phyloP scores from a whole-genome alignment of 139 green algal species.

The Auxenochlorella pyrenoidosa region DNA sequence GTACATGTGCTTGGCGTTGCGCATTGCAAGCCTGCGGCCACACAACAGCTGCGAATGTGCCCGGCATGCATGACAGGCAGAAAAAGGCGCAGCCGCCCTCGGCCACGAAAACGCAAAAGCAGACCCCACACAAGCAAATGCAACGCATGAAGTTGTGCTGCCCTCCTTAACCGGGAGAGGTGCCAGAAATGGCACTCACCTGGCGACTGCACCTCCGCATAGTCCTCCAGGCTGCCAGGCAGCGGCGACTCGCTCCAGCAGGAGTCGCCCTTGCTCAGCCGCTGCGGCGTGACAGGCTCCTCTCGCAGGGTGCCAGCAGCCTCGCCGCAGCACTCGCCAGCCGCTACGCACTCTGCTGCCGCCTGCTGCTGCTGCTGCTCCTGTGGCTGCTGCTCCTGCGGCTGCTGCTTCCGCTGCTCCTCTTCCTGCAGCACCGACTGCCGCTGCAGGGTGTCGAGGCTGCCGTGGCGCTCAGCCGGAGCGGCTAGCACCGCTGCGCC shows the following conservation, averaged over 20 bases:
- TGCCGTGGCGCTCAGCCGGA: background rate
- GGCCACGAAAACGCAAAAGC: background rate
- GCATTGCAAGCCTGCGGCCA: too few relatives aligned
- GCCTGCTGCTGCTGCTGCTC: background rate
- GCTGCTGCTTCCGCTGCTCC: background rate
- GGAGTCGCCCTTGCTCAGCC: background rate
- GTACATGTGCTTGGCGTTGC: too few relatives aligned
- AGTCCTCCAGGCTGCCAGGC: background rate
- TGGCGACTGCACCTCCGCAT: conserved; percentile 30
- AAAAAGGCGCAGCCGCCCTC: background rate
- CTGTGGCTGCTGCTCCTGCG: background rate
- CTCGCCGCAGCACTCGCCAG: background rate
- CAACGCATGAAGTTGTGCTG: too few relatives aligned
- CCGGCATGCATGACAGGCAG: background rate
- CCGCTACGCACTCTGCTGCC: background rate
- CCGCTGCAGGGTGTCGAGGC: background rate
- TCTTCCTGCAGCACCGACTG: background rate
- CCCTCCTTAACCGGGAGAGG: too few relatives aligned
- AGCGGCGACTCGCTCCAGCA: conserved; percentile 33
- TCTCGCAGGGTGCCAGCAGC: background rate
- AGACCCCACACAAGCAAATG: too few relatives aligned
- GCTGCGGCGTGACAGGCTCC: conserved; percentile 14
- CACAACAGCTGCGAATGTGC: too few relatives aligned
- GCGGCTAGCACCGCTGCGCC: background rate
- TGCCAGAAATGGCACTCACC: background rate